Base-by-base conservation (phyloP, 306 rosid genomes). In the Alnus rubra region DNA sequence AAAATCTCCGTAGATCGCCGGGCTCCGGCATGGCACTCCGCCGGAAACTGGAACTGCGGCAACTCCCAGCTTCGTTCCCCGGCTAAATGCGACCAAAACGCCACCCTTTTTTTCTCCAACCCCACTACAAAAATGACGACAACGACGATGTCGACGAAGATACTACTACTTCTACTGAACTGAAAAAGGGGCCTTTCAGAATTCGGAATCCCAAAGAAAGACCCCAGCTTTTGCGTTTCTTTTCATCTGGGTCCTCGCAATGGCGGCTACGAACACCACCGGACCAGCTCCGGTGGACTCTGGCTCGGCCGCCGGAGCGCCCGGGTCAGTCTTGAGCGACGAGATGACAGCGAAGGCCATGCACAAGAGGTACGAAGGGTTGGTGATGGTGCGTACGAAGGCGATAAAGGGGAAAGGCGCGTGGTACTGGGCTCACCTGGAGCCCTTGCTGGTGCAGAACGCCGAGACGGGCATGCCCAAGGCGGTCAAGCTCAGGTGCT, bases 371-470 rank as follows among this genome's bases (percentile, higher is more conserved):
- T 94, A 86, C 81, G 97, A 94, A 76, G 97, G 98, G 14, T 69
- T 94, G 60, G 81, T 91, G 9, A 87, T 78, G 92, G 98, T 94
- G 62, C 90, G 98, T 45, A 89, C 81, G 70, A 94, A 94, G 73
- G 98, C 98, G 15, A 83, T 94, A 69, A 94, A 91, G 80, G 98
- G 98, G 0, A 94, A 94, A 84, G 98, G 98, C 5, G 98, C 98
- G 23, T 94, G 98, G 98, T 94, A 94, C 73, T 94, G 98, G 98
- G 83, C 85, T 9, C 98, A 92, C 90, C 72, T 94, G 15, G 97
- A 94, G 78, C 98, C 98, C 62, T 33, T 94, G 28, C 81, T 94
- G 44, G 84, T 89, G 56, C 92, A 82, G 48, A 83, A 89, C 86
- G 18, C 86, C 59, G 98, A 94, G 45, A 90, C 94, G 4, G 97